Base-by-base conservation (phyloP, 108 stramenopile genomes). In the Fistulifera solaris region DNA sequence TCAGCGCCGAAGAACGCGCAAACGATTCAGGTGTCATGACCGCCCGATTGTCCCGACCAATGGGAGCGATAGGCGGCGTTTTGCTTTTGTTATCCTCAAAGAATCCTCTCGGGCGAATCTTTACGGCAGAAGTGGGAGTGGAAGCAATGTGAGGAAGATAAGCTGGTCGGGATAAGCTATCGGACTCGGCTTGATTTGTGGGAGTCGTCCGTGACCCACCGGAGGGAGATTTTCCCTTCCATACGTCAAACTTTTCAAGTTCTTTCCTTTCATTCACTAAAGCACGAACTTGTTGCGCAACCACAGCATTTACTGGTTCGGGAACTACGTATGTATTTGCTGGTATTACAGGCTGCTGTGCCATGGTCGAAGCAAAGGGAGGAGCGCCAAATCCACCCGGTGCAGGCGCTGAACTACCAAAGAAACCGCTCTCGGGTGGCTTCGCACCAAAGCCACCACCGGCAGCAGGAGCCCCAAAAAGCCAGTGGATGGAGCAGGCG, bases 81-180 rank as follows among this genome's bases (percentile, higher is more conserved):
- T 16, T 45, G 15, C 35, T 21, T 13, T 22, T 67, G 40, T 61
- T 72, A 64, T 52, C 66, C 43, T 52, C 71, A 52, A 78, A 69
- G 61, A 82, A 86, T 18, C 89, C 89, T 31, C 85, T 68, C 23
- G 89, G 89, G 15, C 84, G 78, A 59, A 90, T 79, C 64, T 77
- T 79, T 8, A 73, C 77, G 15, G 54, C 58, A 23, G 85, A 91
- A 45, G 65, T 61, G 3, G 89, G 81, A 21, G 78, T 62, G 28
- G 81, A 69, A 16, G 7, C 24, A 7, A 44, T 17, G 5, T 57
- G 18, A 7, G 22, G 22, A n/a, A 13, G 1, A 31, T 23, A 31
- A 1, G 38, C 16, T 39, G n/a, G 19, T 19, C 28, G 8, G 38
- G 18, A 23, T 12, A 54, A 15, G 5, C 53, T 39, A 2, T 54